Base-by-base conservation (phyloP, 192 early-diverging fungal species). In the Backusella circina region DNA sequence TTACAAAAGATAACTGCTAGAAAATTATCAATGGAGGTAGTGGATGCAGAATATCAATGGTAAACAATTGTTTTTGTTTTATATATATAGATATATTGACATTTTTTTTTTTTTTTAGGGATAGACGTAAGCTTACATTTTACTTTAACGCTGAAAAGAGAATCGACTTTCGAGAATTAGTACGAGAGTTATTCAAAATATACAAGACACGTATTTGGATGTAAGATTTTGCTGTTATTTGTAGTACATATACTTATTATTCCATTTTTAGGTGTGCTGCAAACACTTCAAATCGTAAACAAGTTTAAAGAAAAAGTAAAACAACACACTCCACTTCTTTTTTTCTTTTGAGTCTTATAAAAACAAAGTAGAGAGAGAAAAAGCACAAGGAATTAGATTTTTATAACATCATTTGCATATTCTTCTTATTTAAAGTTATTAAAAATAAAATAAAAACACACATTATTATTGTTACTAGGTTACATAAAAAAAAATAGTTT, bases 121-220 rank as follows among this genome's bases (percentile, higher is more conserved):
- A 99, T 85, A 89, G 96, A 18, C 90, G 94, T 77, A 99, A 99
- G 88, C 84, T 99, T 64, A 99, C 97, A 2, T 99, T 98, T 68
- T 97, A 96, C 80, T 99, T 97, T 84, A 93, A 93, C 18, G 95
- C 96, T 23, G 95, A 96, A 65, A 90, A 92, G 73, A 90, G 97
- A 50, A 95, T 99, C 65, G 96, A 99, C 82, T 99, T 99, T 84
- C 89, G 96, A 70, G 96, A 98, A 83, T 88, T 99, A 76, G 96
- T 98, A 70, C 89, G 96, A 57, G 96, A 97, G 47, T 86, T 98
- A 65, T 99, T 97, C 85, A 98, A 97, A 79, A 92, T 95, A 65
- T 98, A 96, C 84, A 98, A 98, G 83, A 97, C 97, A 18, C 92
- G 97, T 38, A 97, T 99, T 77, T 99, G 97, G 97, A 96, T 98